These are phyloP conservation scores for Pseudotulostoma volvatum DNA, from an alignment of 495 filamentous ascomycete genomes.

Conservation along the genomic window DNA sequence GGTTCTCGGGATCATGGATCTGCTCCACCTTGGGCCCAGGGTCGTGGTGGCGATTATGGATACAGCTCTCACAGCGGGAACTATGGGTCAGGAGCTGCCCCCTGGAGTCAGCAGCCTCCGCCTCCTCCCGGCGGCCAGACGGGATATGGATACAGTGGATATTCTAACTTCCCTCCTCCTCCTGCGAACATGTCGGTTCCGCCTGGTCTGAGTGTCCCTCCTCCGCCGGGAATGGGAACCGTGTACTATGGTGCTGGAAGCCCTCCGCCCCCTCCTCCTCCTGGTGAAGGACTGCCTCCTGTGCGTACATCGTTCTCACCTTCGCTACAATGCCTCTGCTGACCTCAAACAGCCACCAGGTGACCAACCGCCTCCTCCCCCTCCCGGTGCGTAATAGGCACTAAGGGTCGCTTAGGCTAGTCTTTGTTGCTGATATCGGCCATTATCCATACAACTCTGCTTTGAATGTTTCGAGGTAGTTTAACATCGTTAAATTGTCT, in stretches of 20 bases:
- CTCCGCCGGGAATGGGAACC: conserved; percentile 53
- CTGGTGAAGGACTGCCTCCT: conserved; percentile 49
- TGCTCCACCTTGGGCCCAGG: conserved; percentile 36
- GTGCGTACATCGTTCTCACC: conserved; percentile 16
- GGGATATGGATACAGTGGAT: conserved; percentile 37
- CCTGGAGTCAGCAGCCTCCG: conserved; percentile 52
- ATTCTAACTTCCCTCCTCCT: conserved; percentile 38
- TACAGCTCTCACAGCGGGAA: conserved; percentile 23
- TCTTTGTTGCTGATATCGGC: background rate
- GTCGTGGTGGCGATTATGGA: conserved; percentile 35
- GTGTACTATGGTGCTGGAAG: conserved; percentile 41
- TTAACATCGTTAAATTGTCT: too few species aligned
- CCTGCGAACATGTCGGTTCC: conserved; percentile 45
- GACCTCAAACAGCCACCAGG: conserved; percentile 35
- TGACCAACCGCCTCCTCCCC: conserved; percentile 59
- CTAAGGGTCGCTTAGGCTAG: background rate
- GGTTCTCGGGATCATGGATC: conserved; percentile 27
- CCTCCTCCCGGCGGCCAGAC: conserved; percentile 32
- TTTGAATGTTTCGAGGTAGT: background rate
- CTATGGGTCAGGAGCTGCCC: conserved; percentile 32
- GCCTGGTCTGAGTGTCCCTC: conserved; percentile 42
- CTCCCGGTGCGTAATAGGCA: conserved; percentile 24
- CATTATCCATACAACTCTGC: background rate
- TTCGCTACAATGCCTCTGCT: background rate
- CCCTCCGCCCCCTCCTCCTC: conserved; percentile 38